Percentiles rank a stretch among this genome's conserved stretches.
Evolutionary conservation across 1,284 basidiomycete genomes (phyloP).

Genomic region (Tylopilus orsonianus): DNA sequence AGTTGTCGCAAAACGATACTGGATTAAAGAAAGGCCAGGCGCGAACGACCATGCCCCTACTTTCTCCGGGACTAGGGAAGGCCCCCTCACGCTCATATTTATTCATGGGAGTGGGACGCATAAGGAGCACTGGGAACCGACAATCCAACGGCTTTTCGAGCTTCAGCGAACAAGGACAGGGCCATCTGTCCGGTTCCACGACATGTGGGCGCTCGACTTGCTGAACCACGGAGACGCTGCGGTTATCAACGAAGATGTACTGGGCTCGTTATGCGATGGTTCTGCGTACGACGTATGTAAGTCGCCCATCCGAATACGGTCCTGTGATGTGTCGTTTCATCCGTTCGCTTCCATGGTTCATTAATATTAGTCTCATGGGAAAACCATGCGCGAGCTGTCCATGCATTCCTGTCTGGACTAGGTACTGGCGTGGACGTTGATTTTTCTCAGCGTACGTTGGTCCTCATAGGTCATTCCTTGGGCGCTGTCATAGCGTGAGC

Average conservation of each 20-base stretch:
- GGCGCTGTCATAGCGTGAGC: background rate
- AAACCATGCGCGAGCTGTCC: background rate
- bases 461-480: slow-evolving; percentile 2
- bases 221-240: slow-evolving; percentile 9
- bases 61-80: background rate
- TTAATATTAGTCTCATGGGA: slow-evolving; percentile 7
- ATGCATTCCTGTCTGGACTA: slow-evolving; percentile 2
- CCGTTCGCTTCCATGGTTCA: no score
- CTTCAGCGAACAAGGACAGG: background rate
- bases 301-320: background rate
- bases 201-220: slow-evolving; percentile 9
- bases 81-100: background rate
- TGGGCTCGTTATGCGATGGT: no score
- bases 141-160: background rate
- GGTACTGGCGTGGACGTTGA: slow-evolving; percentile 5
- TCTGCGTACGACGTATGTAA: slow-evolving; percentile 3
- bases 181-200: background rate
- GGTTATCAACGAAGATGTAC: slow-evolving; percentile 7
- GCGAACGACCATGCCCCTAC: no score
- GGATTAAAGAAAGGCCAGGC: background rate
- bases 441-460: slow-evolving; percentile 8
- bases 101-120: background rate
- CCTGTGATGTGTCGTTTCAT: background rate
- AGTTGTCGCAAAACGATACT: slow-evolving; percentile 5
- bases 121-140: background rate